A percentile compares a stretch with the other conserved stretches of the same genome.
These are phyloP conservation scores for Aspergillus carlsbadensis DNA, from an alignment of 495 filamentous ascomycete genomes.

Conservation along the genomic window DNA sequence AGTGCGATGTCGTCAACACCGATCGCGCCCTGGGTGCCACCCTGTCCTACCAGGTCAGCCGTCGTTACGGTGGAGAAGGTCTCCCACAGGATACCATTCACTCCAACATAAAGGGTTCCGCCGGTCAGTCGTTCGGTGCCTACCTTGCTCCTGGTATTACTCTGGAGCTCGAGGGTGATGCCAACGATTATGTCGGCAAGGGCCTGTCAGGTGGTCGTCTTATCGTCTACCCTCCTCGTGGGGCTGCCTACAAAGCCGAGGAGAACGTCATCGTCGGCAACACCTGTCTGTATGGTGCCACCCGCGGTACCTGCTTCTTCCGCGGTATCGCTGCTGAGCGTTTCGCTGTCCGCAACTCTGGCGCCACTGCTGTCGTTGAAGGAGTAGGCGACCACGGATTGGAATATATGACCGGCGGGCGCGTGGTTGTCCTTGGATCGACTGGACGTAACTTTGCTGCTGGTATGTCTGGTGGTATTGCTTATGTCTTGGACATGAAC, in stretches of 20 bases:
- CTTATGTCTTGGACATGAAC: slow-evolving; percentile 91
- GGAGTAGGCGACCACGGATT: slow-evolving; percentile 97
- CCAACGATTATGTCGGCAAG: slow-evolving; percentile 99
- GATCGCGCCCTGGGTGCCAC: slow-evolving; percentile 94
- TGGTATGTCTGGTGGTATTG: slow-evolving; percentile 99
- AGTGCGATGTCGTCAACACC: slow-evolving; percentile 98
- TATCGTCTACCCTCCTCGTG: slow-evolving; percentile 93
- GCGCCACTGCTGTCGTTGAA: slow-evolving; percentile 94
- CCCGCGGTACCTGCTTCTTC: slow-evolving; percentile 93
- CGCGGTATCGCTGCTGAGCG: slow-evolving; percentile 95
- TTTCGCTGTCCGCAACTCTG: slow-evolving; percentile 97
- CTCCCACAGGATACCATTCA: slow-evolving; percentile 95
- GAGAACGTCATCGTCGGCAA: slow-evolving; percentile 98
- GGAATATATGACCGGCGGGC: slow-evolving; percentile 99
- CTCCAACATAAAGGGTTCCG: slow-evolving; percentile 97
- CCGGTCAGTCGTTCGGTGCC: slow-evolving; percentile 96
- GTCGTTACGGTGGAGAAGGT: slow-evolving; percentile 85
- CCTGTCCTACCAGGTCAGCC: slow-evolving; percentile 94
- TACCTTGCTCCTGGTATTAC: slow-evolving; percentile 95
- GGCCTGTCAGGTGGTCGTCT: slow-evolving; percentile 93
- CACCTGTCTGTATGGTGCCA: slow-evolving; percentile 96
- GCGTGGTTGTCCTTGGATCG: slow-evolving; percentile 82
- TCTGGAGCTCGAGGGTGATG: slow-evolving; percentile 93
- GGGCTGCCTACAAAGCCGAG: slow-evolving; percentile 94
- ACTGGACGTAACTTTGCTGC: slow-evolving; percentile 99